A percentile compares a stretch with the other conserved stretches of the same genome.
These are phyloP conservation scores for Nakazawaea molendinolei DNA, from an alignment of 805 yeast genomes.

Conservation along the genomic window DNA sequence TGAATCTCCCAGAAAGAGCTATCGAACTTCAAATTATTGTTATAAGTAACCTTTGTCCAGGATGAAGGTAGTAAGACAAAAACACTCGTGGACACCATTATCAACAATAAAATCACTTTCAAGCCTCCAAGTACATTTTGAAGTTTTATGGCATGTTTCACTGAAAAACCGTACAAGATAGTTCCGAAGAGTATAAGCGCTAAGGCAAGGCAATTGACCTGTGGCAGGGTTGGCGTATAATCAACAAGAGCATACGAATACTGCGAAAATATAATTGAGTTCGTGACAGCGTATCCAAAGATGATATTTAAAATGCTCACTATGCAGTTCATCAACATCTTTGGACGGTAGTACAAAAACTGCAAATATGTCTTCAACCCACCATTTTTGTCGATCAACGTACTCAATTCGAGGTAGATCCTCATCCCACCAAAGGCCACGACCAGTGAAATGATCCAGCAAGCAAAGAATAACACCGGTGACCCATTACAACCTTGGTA, in stretches of 20 bases:
- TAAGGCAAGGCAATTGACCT: constrained; percentile 28
- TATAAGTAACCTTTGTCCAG: constrained; percentile 17
- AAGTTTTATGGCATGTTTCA: constrained; percentile 43
- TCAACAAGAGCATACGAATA: constrained; percentile 39
- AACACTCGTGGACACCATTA: constrained; percentile 44
- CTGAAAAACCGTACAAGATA: constrained; percentile 46
- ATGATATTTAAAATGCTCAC: constrained; percentile 42
- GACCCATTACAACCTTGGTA: constrained; percentile 53
- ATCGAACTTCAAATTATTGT: constrained; percentile 7
- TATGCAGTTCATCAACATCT: constrained; percentile 42
- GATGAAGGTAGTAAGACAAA: constrained; percentile 37
- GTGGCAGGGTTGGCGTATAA: no score
- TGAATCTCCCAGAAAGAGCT: constrained; percentile 25
- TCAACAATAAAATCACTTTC: constrained; percentile 39
- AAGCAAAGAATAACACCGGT: constrained; percentile 38
- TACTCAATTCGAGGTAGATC: constrained; percentile 53
- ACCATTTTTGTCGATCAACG: constrained; percentile 56
- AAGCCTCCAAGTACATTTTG: constrained; percentile 52
- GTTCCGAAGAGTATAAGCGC: constrained; percentile 23
- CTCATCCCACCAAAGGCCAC: constrained; percentile 52
- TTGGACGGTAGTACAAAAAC: constrained; percentile 47
- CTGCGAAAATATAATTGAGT: constrained; percentile 57
- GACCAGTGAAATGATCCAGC: constrained; percentile 50
- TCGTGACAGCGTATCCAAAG: constrained; percentile 50
- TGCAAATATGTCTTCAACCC: constrained; percentile 60